phyloP scores from a whole-genome alignment of 208 protist species.

The Trypanosoma grayi region DNA sequence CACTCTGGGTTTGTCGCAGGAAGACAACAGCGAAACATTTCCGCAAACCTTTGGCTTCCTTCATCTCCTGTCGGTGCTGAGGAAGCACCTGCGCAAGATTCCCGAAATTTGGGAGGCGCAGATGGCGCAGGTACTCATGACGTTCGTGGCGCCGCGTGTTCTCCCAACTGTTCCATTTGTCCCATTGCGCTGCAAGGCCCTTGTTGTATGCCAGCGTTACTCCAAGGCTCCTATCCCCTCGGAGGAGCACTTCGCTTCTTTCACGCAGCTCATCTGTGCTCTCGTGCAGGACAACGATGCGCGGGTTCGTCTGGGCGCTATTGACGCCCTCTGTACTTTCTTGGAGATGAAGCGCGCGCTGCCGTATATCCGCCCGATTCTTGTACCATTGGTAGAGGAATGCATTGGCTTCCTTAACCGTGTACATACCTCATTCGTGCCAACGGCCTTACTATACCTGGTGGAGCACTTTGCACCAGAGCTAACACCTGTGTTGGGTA shows the following conservation, averaged over 20 bases:
- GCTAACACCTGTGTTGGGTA: slow-evolving; percentile 69
- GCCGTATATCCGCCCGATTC: slow-evolving; percentile 54
- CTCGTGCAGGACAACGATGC: slow-evolving; percentile 68
- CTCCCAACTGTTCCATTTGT: slow-evolving; percentile 40
- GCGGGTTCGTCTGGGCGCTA: slow-evolving; percentile 72
- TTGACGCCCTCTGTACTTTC: slow-evolving; percentile 85
- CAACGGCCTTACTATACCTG: slow-evolving; percentile 78
- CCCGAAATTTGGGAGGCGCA: slow-evolving; percentile 68
- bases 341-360: slow-evolving; percentile 78
- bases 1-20: slow-evolving; percentile 46
- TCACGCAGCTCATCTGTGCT: slow-evolving; percentile 66
- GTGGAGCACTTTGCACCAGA: slow-evolving; percentile 83
- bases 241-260: slow-evolving; percentile 72
- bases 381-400: slow-evolving; percentile 82
- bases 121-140: slow-evolving; percentile 77
- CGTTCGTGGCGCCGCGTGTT: slow-evolving; percentile 74
- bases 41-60: slow-evolving; percentile 76
- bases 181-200: slow-evolving; percentile 76
- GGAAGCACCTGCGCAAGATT: slow-evolving; percentile 72
- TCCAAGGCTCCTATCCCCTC: slow-evolving; percentile 73
- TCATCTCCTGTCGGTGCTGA: slow-evolving; percentile 75
- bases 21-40: slow-evolving; percentile 48
- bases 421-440: slow-evolving; percentile 87
- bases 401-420: slow-evolving; percentile 75
- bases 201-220: slow-evolving; percentile 83